Evolutionary conservation across 306 rosid genomes (phyloP).

Genomic region (Luffa acutangula): DNA sequence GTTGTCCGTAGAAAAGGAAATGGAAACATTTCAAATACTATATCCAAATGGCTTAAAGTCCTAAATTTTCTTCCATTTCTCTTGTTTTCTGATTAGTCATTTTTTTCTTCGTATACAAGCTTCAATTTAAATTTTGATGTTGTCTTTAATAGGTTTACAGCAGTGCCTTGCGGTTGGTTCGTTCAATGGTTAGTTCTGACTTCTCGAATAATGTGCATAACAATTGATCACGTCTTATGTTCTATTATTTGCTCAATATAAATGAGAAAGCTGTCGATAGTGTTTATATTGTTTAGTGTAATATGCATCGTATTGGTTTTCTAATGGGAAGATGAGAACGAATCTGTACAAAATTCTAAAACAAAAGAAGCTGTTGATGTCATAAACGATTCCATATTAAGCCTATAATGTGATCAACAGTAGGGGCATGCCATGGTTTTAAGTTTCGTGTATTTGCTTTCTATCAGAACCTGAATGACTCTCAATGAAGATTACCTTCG

Average conservation of each 20-base stretch:
- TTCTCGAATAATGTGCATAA: slow-evolving; percentile 5
- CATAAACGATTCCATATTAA: not conserved
- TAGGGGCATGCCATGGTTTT: not conserved
- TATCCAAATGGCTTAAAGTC: not conserved
- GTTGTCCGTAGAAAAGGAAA: not conserved
- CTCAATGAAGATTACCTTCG: not conserved
- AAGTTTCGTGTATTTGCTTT: not conserved
- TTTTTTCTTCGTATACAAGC: slow-evolving; percentile 9
- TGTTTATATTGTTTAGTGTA: not conserved
- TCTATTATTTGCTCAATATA: not conserved
- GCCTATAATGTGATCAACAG: not conserved
- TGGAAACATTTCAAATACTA: not conserved
- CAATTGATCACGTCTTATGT: not conserved
- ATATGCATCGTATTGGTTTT: not conserved
- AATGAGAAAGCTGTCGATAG: not conserved
- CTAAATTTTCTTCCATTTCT: not conserved
- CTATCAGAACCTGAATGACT: not conserved
- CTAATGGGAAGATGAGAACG: not conserved
- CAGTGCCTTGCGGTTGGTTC: slow-evolving; percentile 96
- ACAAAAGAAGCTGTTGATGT: not conserved
- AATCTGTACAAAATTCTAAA: not conserved
- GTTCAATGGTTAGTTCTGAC: slow-evolving; percentile 77
- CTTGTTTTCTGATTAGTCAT: not conserved
- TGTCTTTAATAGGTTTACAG: slow-evolving; percentile 64
- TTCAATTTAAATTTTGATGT: slow-evolving; percentile 1